Percentiles rank a stretch among this genome's conserved stretches.
Conservation (phyloP, 2,329 filamentous ascomycete species). For the Colletotrichum sp. region DNA sequence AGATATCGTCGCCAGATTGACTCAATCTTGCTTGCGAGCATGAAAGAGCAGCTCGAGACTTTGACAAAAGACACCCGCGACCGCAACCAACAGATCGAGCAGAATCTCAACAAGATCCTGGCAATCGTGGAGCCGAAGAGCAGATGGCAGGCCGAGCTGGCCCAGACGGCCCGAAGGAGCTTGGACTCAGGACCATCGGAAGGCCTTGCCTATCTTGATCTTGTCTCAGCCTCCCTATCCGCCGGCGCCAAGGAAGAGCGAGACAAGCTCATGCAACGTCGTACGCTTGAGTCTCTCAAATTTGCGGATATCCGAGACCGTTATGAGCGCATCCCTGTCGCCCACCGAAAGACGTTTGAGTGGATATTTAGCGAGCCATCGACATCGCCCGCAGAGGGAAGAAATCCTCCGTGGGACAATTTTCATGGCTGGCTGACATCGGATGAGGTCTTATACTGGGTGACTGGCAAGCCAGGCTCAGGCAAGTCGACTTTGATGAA, state of each 20-base stretch:
- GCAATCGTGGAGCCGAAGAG: background rate
- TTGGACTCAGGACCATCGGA: background rate
- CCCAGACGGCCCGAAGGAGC: background rate
- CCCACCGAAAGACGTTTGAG: background rate
- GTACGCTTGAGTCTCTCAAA: background rate
- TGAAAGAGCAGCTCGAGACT: background rate
- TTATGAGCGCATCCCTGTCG: background rate
- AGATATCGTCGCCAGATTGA: background rate
- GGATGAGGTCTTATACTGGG: background rate
- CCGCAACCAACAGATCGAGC: background rate
- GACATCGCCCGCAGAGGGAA: background rate
- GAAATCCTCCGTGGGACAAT: background rate
- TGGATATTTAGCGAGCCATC: background rate
- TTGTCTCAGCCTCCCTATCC: background rate
- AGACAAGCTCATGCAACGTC: background rate
- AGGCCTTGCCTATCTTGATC: background rate
- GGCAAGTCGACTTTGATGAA: background rate
- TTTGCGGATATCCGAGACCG: background rate
- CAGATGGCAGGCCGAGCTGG: background rate
- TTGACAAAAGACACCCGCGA: background rate
- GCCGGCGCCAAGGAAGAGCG: background rate
- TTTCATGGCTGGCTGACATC: background rate
- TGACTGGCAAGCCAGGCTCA: background rate
- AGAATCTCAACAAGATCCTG: background rate
- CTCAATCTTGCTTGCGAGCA: background rate